phyloP scores from a whole-genome alignment of 108 stramenopile genomes.

The Conticribra guillardii region DNA sequence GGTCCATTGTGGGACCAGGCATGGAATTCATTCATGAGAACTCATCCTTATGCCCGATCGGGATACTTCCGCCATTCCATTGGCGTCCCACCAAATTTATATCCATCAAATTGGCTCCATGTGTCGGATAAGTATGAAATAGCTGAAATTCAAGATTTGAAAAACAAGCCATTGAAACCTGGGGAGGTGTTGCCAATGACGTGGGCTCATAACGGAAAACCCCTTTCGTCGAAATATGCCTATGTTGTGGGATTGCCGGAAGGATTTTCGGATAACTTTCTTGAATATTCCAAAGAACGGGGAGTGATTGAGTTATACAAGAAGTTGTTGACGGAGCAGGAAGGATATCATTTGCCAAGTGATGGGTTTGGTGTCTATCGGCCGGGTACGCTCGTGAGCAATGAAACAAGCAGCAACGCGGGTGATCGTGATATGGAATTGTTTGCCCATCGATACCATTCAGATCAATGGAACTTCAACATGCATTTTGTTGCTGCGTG shows the following conservation, averaged over 20 bases:
- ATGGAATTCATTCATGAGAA: conserved; percentile 57
- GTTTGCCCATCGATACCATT: conserved; percentile 55
- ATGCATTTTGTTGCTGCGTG: conserved; percentile 58
- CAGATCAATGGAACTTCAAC: conserved; percentile 39
- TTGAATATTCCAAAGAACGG: conserved; percentile 31
- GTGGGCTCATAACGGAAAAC: conserved; percentile 50
- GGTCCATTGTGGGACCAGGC: conserved; percentile 71
- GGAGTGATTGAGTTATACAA: conserved; percentile 45
- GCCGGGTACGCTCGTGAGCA: conserved; percentile 17
- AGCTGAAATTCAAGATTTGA: conserved; percentile 45
- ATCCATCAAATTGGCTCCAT: conserved; percentile 46
- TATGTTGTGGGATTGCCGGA: conserved; percentile 44
- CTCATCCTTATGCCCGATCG: conserved; percentile 36
- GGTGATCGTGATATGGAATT: conserved; percentile 31
- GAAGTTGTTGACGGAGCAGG: conserved; percentile 39
- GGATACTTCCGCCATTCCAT: conserved; percentile 52
- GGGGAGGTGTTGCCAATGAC: conserved; percentile 41
- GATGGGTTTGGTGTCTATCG: conserved; percentile 45
- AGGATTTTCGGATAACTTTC: conserved; percentile 47
- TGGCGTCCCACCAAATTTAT: conserved; percentile 44
- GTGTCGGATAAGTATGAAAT: conserved; percentile 47
- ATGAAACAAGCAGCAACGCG: neutral
- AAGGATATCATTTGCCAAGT: conserved; percentile 38
- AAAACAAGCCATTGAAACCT: conserved; percentile 34
- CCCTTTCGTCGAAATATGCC: conserved; percentile 48